phyloP scores from a whole-genome alignment of 495 filamentous ascomycete genomes.

The Penicillium lagena region DNA sequence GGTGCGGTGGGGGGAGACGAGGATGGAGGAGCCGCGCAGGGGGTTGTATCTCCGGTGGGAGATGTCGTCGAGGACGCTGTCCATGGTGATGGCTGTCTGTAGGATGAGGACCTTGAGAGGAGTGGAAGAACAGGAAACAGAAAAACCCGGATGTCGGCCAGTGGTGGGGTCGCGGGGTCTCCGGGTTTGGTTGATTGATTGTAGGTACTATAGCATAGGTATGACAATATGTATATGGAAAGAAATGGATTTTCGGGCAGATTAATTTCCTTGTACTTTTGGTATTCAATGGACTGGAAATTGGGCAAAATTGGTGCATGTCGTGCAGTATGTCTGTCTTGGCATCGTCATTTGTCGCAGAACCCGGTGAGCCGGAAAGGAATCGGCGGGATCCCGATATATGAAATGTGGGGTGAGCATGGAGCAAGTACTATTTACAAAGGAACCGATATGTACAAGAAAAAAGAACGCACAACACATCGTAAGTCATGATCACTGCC shows the following conservation, averaged over 20 bases:
- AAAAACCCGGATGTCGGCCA: neutral
- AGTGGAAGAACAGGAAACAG: neutral
- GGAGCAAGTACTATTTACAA: no score
- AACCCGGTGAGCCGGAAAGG: slow-evolving; percentile 20
- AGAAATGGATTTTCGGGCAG: no score
- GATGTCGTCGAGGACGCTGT: slow-evolving; percentile 86
- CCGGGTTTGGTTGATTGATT: neutral
- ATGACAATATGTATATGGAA: no score
- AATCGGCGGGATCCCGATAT: slow-evolving; percentile 19
- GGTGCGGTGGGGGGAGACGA: slow-evolving; percentile 92
- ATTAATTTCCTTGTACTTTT: no score
- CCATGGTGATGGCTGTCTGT: slow-evolving; percentile 34
- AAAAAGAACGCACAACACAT: no score
- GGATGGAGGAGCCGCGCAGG: slow-evolving; percentile 77
- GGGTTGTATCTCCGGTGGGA: slow-evolving; percentile 95
- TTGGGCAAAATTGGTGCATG: neutral
- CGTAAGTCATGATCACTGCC: no score
- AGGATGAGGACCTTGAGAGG: slow-evolving; percentile 5
- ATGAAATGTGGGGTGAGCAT: neutral
- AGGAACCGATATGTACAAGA: no score
- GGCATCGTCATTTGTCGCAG: slow-evolving; percentile 1
- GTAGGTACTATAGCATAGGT: no score
- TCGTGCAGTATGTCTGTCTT: slow-evolving; percentile 1
- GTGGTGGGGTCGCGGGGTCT: slow-evolving; percentile 12
- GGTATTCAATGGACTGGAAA: neutral